A percentile compares a stretch with the other conserved stretches of the same genome.
These are phyloP conservation scores for Ustilago nuda DNA, from an alignment of 1,284 basidiomycete species.

Conservation along the genomic window DNA sequence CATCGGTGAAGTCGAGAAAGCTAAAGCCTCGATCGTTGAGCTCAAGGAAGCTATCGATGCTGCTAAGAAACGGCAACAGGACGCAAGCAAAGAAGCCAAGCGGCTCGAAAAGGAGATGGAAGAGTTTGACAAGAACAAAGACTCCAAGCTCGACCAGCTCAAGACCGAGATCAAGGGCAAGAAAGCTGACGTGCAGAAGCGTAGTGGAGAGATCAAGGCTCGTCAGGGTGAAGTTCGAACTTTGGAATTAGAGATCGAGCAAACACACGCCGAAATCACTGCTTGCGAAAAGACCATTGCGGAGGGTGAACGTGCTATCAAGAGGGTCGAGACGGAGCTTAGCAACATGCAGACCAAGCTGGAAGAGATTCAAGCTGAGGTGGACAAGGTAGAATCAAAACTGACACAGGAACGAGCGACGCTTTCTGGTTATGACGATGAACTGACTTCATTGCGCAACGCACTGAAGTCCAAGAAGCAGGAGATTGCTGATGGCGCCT, in stretches of 20 bases:
- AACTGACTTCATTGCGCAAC: constrained; percentile 83
- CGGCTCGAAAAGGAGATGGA: constrained; percentile 95
- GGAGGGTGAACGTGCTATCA: constrained; percentile 76
- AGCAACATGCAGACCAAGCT: constrained; percentile 75
- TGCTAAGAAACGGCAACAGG: constrained; percentile 81
- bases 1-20: constrained; percentile 80
- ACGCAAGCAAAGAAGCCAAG: constrained; percentile 81
- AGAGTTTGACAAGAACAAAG: constrained; percentile 98
- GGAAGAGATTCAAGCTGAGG: constrained; percentile 75
- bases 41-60: constrained; percentile 77
- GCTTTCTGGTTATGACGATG: constrained; percentile 86
- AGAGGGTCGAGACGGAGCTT: constrained; percentile 77
- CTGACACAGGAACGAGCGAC: constrained; percentile 86
- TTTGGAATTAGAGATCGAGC: constrained; percentile 86
- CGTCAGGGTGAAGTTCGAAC: constrained; percentile 91
- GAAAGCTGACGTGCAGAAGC: constrained; percentile 83
- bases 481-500: constrained; percentile 78
- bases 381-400: constrained; percentile 78
- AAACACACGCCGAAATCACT: constrained; percentile 83
- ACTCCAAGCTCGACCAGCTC: constrained; percentile 93
- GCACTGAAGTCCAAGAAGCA: constrained; percentile 85
- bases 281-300: constrained; percentile 75
- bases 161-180: constrained; percentile 83
- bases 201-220: constrained; percentile 82
- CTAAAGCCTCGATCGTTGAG: constrained; percentile 78